These are phyloP conservation scores for Camillea tinctor DNA, from an alignment of 2,329 filamentous ascomycete species.

Conservation along the genomic window DNA sequence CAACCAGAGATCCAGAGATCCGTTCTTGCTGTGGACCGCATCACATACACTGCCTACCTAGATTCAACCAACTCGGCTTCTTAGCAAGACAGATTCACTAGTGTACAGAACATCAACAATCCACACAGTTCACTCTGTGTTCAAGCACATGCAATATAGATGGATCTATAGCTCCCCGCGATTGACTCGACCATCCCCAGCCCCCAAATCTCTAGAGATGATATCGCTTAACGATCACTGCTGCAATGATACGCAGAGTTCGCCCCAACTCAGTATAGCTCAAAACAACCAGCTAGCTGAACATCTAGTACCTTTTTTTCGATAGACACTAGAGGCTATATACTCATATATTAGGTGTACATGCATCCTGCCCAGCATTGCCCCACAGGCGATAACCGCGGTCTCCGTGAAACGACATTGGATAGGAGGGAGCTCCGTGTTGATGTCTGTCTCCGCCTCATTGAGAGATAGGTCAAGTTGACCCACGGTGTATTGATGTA, in stretches of 20 bases:
- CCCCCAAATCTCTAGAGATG: background rate
- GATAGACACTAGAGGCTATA: background rate
- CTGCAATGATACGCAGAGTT: background rate
- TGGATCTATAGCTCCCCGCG: too few relatives aligned
- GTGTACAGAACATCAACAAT: background rate
- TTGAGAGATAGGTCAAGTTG: background rate
- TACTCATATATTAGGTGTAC: background rate
- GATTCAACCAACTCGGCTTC: background rate
- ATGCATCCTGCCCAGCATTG: background rate
- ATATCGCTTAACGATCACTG: background rate
- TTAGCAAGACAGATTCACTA: too few relatives aligned
- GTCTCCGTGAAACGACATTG: background rate
- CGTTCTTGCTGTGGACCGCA: background rate
- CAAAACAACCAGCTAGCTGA: background rate
- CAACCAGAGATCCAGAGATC: background rate
- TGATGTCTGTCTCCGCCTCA: background rate
- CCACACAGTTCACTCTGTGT: background rate
- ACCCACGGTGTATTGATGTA: too few relatives aligned
- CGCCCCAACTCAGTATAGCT: background rate
- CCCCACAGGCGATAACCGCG: background rate
- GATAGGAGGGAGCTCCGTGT: background rate
- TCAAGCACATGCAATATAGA: too few relatives aligned
- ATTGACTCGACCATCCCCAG: background rate
- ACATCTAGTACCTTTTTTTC: background rate
- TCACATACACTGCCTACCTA: background rate